phyloP scores from a whole-genome alignment of 139 green algal species.

The Haematococcus sp. region DNA sequence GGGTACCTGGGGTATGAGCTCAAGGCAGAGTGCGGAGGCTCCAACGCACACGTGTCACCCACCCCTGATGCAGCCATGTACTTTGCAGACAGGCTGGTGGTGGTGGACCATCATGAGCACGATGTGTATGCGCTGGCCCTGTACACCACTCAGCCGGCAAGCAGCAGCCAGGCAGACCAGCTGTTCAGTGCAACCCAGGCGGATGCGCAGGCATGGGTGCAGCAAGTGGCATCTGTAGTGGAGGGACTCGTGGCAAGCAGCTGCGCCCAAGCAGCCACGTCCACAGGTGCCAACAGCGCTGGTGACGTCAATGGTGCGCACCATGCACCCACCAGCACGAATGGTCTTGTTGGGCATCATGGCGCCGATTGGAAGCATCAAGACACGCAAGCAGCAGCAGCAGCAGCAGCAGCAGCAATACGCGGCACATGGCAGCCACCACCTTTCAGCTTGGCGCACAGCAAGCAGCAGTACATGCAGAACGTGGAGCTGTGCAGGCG shows the following conservation, averaged over 20 bases:
- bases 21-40: constrained; percentile 74
- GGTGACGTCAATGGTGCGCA: no score
- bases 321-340: no score
- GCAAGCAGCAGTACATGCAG: constrained; percentile 59
- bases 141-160: not conserved
- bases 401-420: constrained; percentile 16
- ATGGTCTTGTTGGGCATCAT: no score
- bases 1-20: constrained; percentile 98
- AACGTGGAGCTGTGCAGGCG: constrained; percentile 71
- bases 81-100: constrained; percentile 86
- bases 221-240: not conserved
- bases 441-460: constrained; percentile 55
- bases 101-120: constrained; percentile 70
- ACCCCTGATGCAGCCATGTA: constrained; percentile 86
- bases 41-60: constrained; percentile 33
- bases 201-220: constrained; percentile 16
- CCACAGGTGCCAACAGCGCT: constrained; percentile 1
- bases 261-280: not conserved
- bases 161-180: constrained; percentile 1
- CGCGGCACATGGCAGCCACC: not conserved
- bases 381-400: constrained; percentile 7
- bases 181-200: constrained; percentile 21
- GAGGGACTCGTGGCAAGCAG: constrained; percentile 1
- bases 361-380: no score
- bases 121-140: constrained; percentile 79